Evolutionary conservation across 192 early-diverging fungal genomes (phyloP), one percentile per base, ranked within the genome.

Genomic region (Backusella liffmaniae): DNA sequence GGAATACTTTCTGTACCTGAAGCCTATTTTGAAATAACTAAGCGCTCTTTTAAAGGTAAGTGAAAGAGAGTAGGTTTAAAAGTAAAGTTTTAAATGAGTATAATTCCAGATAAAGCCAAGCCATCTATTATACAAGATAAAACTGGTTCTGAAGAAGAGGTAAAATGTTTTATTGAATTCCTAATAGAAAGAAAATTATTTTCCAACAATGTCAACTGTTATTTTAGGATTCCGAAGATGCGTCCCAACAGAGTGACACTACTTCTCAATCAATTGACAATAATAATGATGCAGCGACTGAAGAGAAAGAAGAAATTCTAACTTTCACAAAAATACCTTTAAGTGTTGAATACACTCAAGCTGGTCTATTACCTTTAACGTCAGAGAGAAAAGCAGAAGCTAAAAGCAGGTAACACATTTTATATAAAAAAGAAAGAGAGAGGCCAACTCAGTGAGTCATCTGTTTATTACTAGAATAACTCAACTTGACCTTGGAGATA

Each of bases 401-500:
- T 1, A 76, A 79, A 18, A 74, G 76, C 26, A 75, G 78, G 75
- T 84, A 79, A 59, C 2, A 9, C 8, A 8, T 21, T 21, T n/a
- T 5, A 53, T 21, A 84, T 79, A 41, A 34, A 13, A 4, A 5
- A 8, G 42, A 44, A 3, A 16, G 42, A 44, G 10, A 44, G 42
- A 16, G n/a, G 36, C 13, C n/a, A n/a, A 35, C 7, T 41, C 49
- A 4, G 44, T 49, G 35, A 9, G 73, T 49, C 1, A n/a, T n/a
- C 9, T 74, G 36, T 18, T 15, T 6, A 8, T 26, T 51, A 13
- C 65, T 74, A 82, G 80, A 70, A 73, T 88, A 30, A 72, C 69
- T 46, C 62, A 66, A 5, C 85, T 99, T 85, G 96, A 99, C 75
- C 75, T 79, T 35, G 86, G 87, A 73, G 96, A 98, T 81, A 73